Evolutionary conservation across 2,329 filamentous ascomycete species (phyloP).

Genomic region (Penicillium freii): DNA sequence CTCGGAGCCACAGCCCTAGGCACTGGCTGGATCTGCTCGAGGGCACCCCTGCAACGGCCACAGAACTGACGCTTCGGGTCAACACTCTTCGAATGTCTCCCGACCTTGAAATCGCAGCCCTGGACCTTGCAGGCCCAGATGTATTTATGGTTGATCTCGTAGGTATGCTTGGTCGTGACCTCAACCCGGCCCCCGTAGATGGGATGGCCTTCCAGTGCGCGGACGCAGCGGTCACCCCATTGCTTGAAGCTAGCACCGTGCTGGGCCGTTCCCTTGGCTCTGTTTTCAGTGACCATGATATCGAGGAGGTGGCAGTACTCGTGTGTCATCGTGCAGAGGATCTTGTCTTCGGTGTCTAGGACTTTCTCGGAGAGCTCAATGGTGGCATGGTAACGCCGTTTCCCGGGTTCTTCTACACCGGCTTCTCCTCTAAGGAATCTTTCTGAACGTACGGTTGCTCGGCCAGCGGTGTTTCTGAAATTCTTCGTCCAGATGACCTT

Average conservation of each 20-base stretch:
- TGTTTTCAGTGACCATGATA: conserved; percentile 77
- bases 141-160: conserved; percentile 90
- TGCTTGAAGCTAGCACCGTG: conserved; percentile 82
- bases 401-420: not conserved
- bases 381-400: conserved; percentile 61
- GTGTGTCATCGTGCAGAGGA: conserved; percentile 90
- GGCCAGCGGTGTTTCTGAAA: conserved; percentile 60
- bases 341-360: conserved; percentile 71
- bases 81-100: conserved; percentile 83
- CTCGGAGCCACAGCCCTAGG: conserved; percentile 55
- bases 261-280: conserved; percentile 44
- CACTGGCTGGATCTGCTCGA: conserved; percentile 77
- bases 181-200: conserved; percentile 61
- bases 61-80: conserved; percentile 70
- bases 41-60: conserved; percentile 66
- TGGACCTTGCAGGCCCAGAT: conserved; percentile 68
- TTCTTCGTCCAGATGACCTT: conserved; percentile 62
- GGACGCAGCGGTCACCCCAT: conserved; percentile 54
- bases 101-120: conserved; percentile 68
- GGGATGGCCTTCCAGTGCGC: conserved; percentile 39
- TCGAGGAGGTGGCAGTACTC: conserved; percentile 94
- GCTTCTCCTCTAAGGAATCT: conserved; percentile 3
- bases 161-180: conserved; percentile 87
- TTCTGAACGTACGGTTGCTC: conserved; percentile 56
- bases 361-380: conserved; percentile 91